Evolutionary conservation across 257 asterid species (phyloP), one percentile per base, ranked within the genome.

Genomic region (Forsythia suspensa): DNA sequence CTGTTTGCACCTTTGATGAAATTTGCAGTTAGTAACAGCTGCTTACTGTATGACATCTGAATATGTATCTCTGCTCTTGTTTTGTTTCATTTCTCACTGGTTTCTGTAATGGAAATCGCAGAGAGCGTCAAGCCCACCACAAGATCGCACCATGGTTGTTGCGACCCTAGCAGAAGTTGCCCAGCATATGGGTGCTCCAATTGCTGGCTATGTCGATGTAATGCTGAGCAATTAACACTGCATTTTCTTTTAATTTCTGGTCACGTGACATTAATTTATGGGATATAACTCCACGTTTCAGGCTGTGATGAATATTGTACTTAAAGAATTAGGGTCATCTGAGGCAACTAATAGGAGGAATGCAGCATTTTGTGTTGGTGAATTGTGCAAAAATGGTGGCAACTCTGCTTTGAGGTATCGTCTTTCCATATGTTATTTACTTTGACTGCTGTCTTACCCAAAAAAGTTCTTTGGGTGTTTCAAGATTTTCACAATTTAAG

Each of bases 111-210:
- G 74, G 44, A 73, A 65, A 80, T 70, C 86, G 80, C 92, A 95
- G 99, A 93, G 85, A 90, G 92, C 91, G 73, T 90, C 97, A 77
- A 95, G 97, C 80, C 96, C 99, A 61, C 90, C 91, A 21, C 92
- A 88, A 79, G 98, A 93, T 82, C 90, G 97, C 88, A 95, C 99
- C 63, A 95, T 95, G 99, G 99, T 95, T 82, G 98, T 95, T 75
- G 99, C 97, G 71, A 89, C 96, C 85, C 94, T 96, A 81, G 99
- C 99, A 77, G 98, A 96, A 91, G 99, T 96, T 86, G 97, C 99
- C 63, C 98, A 91, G 87, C 91, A 94, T 86, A 94, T 96, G 97
- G 98, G 98, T 78, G 91, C 94, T 85, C 99, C 99, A 70, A 90
- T 96, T 82, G 90, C 96, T 71, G 92, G 87, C 80, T 96, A 92